Percentiles rank a stretch among this genome's conserved stretches.
Conservation (phyloP, 352 stramenopile species). For the Halophytophthora batemanensis region DNA sequence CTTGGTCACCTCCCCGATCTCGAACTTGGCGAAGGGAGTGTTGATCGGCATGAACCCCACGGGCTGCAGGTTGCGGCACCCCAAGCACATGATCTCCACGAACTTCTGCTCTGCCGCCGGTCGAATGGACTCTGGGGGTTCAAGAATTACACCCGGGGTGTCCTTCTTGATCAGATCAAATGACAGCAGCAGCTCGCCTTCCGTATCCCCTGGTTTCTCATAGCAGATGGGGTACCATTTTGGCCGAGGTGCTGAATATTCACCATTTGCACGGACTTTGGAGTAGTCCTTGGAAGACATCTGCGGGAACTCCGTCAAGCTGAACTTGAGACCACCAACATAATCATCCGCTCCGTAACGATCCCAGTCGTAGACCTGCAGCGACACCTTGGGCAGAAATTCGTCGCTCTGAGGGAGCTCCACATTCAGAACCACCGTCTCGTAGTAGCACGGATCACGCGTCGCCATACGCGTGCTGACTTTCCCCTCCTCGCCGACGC, state of each 20-base stretch:
- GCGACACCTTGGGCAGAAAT: constrained; percentile 67
- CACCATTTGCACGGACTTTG: constrained; percentile 36
- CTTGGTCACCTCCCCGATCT: constrained; percentile 65
- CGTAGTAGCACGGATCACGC: constrained; percentile 81
- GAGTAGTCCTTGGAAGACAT: constrained; percentile 58
- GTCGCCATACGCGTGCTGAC: constrained; percentile 62
- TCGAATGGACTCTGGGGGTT: constrained; percentile 56
- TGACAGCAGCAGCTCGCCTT: constrained; percentile 78
- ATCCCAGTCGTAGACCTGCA: constrained; percentile 80
- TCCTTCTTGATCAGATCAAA: constrained; percentile 77
- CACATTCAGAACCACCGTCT: constrained; percentile 74
- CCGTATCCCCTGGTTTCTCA: constrained; percentile 50
- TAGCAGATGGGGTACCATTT: constrained; percentile 75
- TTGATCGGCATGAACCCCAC: constrained; percentile 84
- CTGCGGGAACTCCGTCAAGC: constrained; percentile 52
- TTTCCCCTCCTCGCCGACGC: constrained; percentile 63
- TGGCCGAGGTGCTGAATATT: constrained; percentile 56
- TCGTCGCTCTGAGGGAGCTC: constrained; percentile 63
- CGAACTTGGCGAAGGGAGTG: constrained; percentile 83
- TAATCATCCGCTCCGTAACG: constrained; percentile 73
- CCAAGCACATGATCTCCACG: constrained; percentile 79
- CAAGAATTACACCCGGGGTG: constrained; percentile 49
- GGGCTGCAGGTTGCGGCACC: constrained; percentile 72
- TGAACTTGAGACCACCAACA: constrained; percentile 59
- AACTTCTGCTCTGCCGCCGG: constrained; percentile 61